Percentiles rank a stretch among this genome's conserved stretches.
Conservation (phyloP, 148 eudicot genomes). For the Rhododendron mucronatum region DNA sequence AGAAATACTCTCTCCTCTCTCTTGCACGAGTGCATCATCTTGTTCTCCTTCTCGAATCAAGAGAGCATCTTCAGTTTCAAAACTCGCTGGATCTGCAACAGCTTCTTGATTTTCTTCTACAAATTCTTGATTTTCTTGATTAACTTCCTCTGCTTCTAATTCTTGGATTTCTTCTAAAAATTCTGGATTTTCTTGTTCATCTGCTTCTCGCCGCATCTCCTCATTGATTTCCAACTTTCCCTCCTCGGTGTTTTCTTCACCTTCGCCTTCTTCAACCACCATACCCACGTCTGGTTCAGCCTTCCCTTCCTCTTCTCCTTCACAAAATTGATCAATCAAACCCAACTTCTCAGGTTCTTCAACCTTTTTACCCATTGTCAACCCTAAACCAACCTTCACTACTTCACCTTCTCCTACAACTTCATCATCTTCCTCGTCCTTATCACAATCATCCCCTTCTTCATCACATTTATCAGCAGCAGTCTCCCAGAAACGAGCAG, state of each 20-base stretch:
- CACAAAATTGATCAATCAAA: not conserved
- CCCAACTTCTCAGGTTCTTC: constrained; percentile 16
- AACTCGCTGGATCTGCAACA: constrained; percentile 15
- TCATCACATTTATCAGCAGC: constrained; percentile 5
- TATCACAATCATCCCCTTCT: constrained; percentile 13
- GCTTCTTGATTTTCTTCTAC: constrained; percentile 13
- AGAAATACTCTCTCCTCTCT: not conserved
- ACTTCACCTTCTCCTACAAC: not conserved
- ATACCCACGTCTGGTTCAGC: not conserved
- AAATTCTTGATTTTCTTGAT: constrained; percentile 2
- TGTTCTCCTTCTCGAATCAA: constrained; percentile 7
- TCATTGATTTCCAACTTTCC: not conserved
- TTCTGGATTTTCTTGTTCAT: constrained; percentile 16
- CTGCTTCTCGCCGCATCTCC: constrained; percentile 9
- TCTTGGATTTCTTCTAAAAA: not conserved
- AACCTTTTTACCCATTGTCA: constrained; percentile 12
- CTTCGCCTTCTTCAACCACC: constrained; percentile 7
- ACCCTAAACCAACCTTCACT: not conserved
- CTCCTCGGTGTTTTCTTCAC: constrained; percentile 12
- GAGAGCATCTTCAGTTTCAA: not conserved
- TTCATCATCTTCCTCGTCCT: constrained; percentile 16
- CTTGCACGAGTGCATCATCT: constrained; percentile 7
- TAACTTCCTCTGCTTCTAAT: constrained; percentile 20
- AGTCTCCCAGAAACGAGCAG: constrained; percentile 45
- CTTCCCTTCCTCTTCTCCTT: constrained; percentile 12